Base-by-base conservation (phyloP, 768 basidiomycete species). In the Rhodotorula babjevae region DNA sequence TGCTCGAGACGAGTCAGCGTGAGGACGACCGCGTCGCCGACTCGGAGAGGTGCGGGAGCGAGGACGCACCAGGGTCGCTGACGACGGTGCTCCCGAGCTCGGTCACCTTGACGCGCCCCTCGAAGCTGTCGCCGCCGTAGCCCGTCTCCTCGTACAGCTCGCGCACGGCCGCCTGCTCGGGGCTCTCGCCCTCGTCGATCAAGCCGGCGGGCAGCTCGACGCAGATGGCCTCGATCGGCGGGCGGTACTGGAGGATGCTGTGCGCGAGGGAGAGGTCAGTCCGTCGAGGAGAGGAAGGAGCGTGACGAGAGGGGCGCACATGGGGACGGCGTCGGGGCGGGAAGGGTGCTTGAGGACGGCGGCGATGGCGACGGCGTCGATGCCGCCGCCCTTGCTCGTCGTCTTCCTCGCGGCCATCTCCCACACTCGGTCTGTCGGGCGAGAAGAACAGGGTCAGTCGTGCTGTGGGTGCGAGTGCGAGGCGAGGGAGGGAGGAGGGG, bases 131-230 rank as follows among this genome's bases (percentile, higher is more conserved):
- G 3, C 64, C 89, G 64, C 85, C 87, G 81, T 87, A 95, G 10
- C 94, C 94, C 5, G 94, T 96, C 81, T 98, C 95, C 82, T 98
- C 95, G 77, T 88, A 85, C 23, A 98, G 85, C 80, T 98, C 95
- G 31, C 95, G 87, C 50, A 93, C 84, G 1, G 93, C 94, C 2
- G 92, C 86, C 27, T 85, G 82, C 80, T 90, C 90, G 0, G 91
- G 84, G 1, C 88, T 87, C 83, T 98, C 95, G 0, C 87, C 87
- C 70, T 89, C 87, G 79, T 95, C 92, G 74, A 98, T 87, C 27
- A 98, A 82, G 44, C 94, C 86, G 47, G 87, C 87, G 23, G 87
- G 87, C 47, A 88, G 82, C 75, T 87, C 87, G 85, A 78, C 67
- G 57, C 61, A 77, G 65, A 76, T 72, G 40, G 74, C 69, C 44